Conservation (phyloP, 2,329 filamentous ascomycete genomes). For the Nemania sp. region DNA sequence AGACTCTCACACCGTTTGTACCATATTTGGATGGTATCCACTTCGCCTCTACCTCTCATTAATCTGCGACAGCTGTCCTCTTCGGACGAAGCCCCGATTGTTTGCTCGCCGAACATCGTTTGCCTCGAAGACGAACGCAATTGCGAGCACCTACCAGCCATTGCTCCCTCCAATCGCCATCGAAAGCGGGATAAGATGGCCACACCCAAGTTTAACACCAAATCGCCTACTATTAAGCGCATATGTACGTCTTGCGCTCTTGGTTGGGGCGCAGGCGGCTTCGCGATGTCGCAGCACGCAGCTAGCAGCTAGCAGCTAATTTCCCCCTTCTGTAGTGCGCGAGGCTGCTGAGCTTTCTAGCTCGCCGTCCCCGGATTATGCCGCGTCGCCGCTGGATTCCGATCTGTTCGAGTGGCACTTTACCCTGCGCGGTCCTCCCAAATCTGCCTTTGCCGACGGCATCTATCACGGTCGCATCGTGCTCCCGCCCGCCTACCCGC, state of each 20-base stretch:
- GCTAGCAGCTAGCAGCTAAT: too few species aligned
- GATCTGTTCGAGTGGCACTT: conserved; percentile 99
- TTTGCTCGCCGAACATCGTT: too few species aligned
- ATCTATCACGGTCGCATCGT: conserved; percentile 96
- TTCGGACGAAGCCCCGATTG: too few species aligned
- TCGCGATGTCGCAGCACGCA: too few species aligned
- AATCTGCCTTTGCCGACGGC: conserved; percentile 76
- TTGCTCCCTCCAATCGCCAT: background rate
- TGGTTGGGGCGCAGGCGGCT: too few species aligned
- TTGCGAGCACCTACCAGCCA: background rate
- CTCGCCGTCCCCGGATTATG: conserved; percentile 81
- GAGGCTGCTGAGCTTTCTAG: conserved; percentile 86
- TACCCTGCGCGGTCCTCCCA: conserved; percentile 86
- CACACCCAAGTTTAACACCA: conserved; percentile 64
- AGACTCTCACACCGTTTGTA: too few species aligned
- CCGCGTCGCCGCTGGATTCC: conserved; percentile 79
- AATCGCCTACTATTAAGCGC: conserved; percentile 81
- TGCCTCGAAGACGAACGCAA: background rate
- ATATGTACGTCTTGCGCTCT: too few species aligned
- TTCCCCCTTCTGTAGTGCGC: conserved; percentile 61
- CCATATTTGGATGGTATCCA: too few species aligned
- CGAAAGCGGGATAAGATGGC: conserved; percentile 42
- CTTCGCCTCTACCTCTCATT: too few species aligned
- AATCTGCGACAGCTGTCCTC: too few species aligned
- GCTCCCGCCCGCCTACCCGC: conserved; percentile 84